Evolutionary conservation across 2,329 filamentous ascomycete genomes (phyloP), one percentile per base, ranked within the genome.

Genomic region (Leptographium radiaticola): DNA sequence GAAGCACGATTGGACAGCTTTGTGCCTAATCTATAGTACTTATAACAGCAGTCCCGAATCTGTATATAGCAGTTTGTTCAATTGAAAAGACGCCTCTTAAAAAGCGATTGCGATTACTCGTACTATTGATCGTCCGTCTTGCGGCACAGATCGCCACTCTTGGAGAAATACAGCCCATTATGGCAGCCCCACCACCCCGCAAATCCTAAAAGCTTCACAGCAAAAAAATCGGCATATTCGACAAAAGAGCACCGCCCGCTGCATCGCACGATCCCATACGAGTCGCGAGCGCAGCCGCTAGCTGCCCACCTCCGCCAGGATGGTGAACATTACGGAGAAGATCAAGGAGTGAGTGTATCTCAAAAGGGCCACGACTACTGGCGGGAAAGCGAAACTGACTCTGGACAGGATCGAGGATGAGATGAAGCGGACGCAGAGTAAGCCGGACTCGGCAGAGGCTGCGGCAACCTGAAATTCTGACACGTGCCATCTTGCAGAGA

Each of bases 241-340:
- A 16, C 15, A 38, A 42, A 42, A 39, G n/a, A 18, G 13, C 49
- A n/a, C 11, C 47, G 34, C 10, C 34, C 20, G 15, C 13, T 30
- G 12, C 44, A 12, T 30, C 10, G n/a, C 34, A 10, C 34, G 34
- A 10, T 10, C 34, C 12, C 34, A 36, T 10, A 34, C 30, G 31
- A 44, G 16, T 44, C 31, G 51, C 45, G 50, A 45, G 36, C n/a
- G 52, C 54, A 55, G 54, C 54, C 45, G 46, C 50, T n/a, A 30
- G 58, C 56, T 58, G 56, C 56, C 39, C 53, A 38, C 49, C 51
- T 44, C 66, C 36, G 59, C 55, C 55, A 79, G 73, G 65, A 98
- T 98, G 93, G 93, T 97, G 71, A 97, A 97, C 75, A 98, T 98
- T 62, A 97, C 93, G 61, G 94, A 98, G 54, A 97, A 95, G 80